Conservation (phyloP, 495 filamentous ascomycete genomes). For the Daldinia loculata region DNA sequence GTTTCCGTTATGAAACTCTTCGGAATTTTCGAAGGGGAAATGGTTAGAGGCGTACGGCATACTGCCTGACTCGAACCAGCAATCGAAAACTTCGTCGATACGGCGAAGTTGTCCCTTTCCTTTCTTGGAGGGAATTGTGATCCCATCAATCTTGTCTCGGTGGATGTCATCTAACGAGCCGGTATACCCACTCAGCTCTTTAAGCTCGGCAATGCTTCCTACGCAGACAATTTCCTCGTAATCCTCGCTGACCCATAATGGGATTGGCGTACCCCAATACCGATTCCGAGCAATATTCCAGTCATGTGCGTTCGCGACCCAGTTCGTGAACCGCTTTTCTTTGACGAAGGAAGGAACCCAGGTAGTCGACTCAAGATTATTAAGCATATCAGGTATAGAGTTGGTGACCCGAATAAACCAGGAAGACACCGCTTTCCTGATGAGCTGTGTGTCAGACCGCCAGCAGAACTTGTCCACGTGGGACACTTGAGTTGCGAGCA, state of each 20-base stretch:
- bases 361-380: constrained; percentile 88
- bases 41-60: constrained; percentile 96
- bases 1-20: constrained; percentile 74
- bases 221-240: constrained; percentile 86
- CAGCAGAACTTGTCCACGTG: constrained; percentile 97
- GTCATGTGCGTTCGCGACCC: constrained; percentile 91
- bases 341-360: constrained; percentile 96
- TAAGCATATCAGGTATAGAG: constrained; percentile 88
- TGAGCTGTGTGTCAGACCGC: constrained; percentile 93
- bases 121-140: constrained; percentile 92
- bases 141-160: constrained; percentile 92
- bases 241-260: constrained; percentile 92
- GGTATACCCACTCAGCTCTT: constrained; percentile 82
- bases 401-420: constrained; percentile 93
- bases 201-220: constrained; percentile 86
- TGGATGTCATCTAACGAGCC: constrained; percentile 92
- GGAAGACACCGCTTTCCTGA: constrained; percentile 91
- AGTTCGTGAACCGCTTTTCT: constrained; percentile 82
- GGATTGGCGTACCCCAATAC: constrained; percentile 97
- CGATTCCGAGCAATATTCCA: constrained; percentile 97
- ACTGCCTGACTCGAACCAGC: constrained; percentile 90
- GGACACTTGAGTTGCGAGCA: constrained; percentile 89
- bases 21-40: constrained; percentile 93
- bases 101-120: constrained; percentile 86
- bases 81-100: constrained; percentile 94